Conservation (phyloP, 768 basidiomycete species). For the Tylopilus subfusipes region DNA sequence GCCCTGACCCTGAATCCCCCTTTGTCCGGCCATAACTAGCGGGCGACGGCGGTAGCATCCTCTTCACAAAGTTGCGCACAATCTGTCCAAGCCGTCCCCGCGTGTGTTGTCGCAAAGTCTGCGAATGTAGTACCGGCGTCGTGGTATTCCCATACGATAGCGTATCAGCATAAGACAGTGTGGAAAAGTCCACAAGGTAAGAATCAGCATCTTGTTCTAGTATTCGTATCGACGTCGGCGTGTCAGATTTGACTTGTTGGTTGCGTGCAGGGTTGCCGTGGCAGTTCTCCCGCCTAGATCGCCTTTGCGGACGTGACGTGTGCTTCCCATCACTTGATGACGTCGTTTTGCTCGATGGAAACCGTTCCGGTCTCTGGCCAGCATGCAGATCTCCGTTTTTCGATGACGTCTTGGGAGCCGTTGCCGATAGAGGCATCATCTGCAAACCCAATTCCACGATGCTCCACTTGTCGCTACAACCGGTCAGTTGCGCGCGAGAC, state of each 20-base stretch:
- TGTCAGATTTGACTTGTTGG: background rate
- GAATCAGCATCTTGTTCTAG: constrained; percentile 1
- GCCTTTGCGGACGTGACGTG: background rate
- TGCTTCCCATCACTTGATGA: background rate
- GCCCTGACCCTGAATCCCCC: background rate
- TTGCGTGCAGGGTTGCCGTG: background rate
- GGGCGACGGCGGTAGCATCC: constrained; percentile 16
- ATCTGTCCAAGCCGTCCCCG: constrained; percentile 20
- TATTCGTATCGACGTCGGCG: background rate
- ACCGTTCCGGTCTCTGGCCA: background rate
- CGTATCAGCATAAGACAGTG: constrained; percentile 5
- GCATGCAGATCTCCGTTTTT: background rate
- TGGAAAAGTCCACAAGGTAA: constrained; percentile 16
- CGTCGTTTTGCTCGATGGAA: background rate
- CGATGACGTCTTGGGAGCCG: constrained; percentile 10
- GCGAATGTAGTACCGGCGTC: background rate
- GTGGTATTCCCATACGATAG: background rate
- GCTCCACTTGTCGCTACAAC: constrained; percentile 27
- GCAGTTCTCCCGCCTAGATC: background rate
- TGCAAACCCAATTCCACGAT: constrained; percentile 25
- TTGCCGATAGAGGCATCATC: background rate
- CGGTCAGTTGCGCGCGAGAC: background rate
- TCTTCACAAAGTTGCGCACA: constrained; percentile 23
- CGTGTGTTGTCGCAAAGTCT: background rate
- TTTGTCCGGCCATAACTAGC: background rate